Evolutionary conservation across 331 rosid species (phyloP).

Genomic region (Acacia pycnantha): DNA sequence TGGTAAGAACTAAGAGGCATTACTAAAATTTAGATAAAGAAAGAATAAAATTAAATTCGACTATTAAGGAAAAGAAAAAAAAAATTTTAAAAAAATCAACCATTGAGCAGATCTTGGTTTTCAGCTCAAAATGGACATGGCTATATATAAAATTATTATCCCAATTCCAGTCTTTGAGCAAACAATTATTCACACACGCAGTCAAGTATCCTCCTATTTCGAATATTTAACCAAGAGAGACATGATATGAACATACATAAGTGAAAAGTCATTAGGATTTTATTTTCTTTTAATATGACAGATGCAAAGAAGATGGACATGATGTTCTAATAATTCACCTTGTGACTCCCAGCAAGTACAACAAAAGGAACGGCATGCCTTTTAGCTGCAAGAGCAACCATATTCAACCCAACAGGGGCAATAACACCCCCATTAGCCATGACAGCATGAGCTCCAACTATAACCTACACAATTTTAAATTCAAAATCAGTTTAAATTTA

Average conservation of each 20-base stretch:
- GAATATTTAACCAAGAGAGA: background rate
- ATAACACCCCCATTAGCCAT: constrained; percentile 98
- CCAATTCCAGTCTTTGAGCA: background rate
- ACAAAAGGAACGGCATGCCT: constrained; percentile 98
- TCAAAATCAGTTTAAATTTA: constrained; percentile 28
- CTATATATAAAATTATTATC: background rate
- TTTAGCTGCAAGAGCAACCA: constrained; percentile 97
- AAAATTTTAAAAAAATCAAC: background rate
- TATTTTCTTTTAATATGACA: constrained; percentile 8
- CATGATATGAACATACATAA: constrained; percentile 4
- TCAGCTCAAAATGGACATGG: background rate
- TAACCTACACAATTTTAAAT: constrained; percentile 54
- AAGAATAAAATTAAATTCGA: background rate
- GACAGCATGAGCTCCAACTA: constrained; percentile 97
- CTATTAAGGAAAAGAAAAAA: background rate
- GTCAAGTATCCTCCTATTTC: constrained; percentile 18
- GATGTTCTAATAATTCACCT: constrained; percentile 49
- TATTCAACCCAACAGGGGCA: constrained; percentile 90
- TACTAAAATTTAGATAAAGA: background rate
- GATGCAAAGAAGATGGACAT: constrained; percentile 12
- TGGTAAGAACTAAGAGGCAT: background rate
- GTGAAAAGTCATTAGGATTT: constrained; percentile 1
- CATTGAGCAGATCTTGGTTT: background rate
- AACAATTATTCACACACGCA: background rate
- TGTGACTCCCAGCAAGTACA: constrained; percentile 96